phyloP scores from a whole-genome alignment of 2,329 filamentous ascomycete species.

The Teratosphaeriaceae sp. region DNA sequence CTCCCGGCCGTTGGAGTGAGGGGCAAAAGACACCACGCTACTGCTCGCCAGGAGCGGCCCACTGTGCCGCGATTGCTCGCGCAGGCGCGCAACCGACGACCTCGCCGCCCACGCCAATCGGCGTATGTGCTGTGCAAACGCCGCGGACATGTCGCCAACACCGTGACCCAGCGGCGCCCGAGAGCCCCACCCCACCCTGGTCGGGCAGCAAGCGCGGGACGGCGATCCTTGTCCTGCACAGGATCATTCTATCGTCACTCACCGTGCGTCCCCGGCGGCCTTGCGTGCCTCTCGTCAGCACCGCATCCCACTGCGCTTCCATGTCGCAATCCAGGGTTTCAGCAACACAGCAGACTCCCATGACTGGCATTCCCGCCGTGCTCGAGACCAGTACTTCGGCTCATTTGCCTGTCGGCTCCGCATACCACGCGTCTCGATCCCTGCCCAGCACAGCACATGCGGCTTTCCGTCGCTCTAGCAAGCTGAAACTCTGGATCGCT shows the following conservation, averaged over 20 bases:
- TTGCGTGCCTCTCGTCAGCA: not conserved
- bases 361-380: not conserved
- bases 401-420: constrained; percentile 3
- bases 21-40: constrained; percentile 1
- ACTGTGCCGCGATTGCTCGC: not conserved
- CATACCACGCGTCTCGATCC: constrained; percentile 5
- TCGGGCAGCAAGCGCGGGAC: not conserved
- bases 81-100: not conserved
- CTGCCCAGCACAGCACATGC: constrained; percentile 6
- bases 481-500: constrained; percentile 6
- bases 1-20: constrained; percentile 1
- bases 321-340: not conserved
- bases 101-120: not conserved
- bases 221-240: not conserved
- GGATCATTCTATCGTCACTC: too few relatives aligned
- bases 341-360: not conserved
- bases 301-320: too few relatives aligned
- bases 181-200: not conserved
- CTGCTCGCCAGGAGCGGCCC: not conserved
- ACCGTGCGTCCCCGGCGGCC: too few relatives aligned
- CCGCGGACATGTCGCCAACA: too few relatives aligned
- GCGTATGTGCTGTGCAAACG: too few relatives aligned
- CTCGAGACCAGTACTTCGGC: not conserved
- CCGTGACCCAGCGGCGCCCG: too few relatives aligned
- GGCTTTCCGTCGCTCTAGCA: constrained; percentile 3